Evolutionary conservation across 306 rosid genomes (phyloP).

Genomic region (Prunus campanulata): DNA sequence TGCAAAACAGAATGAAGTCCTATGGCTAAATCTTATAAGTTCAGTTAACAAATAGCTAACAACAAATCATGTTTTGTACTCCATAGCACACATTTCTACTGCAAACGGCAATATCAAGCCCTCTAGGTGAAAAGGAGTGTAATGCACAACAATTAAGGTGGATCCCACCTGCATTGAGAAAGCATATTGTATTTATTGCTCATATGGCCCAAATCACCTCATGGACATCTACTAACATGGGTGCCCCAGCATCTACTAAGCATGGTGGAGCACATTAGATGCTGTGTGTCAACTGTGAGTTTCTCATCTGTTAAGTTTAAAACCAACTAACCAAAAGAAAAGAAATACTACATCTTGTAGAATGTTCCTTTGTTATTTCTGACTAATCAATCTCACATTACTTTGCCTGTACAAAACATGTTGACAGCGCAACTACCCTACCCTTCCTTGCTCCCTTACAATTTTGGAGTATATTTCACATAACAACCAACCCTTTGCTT

Average conservation of each 20-base stretch:
- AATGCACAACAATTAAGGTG: background rate
- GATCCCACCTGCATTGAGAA: background rate
- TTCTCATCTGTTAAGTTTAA: background rate
- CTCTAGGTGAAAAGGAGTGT: background rate
- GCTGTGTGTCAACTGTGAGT: background rate
- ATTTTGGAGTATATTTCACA: background rate
- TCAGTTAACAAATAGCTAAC: background rate
- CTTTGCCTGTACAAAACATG: background rate
- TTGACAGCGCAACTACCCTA: constrained; percentile 2
- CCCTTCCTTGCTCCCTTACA: background rate
- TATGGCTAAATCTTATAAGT: background rate
- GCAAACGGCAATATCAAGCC: background rate
- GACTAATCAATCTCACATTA: background rate
- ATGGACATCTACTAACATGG: background rate
- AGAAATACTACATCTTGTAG: background rate
- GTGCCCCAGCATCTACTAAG: background rate
- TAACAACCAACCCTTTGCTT: background rate
- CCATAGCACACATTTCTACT: constrained; percentile 1
- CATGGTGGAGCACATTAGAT: background rate
- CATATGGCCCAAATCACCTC: background rate
- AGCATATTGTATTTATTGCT: background rate
- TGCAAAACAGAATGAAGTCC: background rate
- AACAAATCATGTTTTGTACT: background rate
- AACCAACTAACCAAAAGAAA: background rate
- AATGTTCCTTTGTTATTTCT: background rate